Evolutionary conservation across 1,284 basidiomycete species (phyloP).

Genomic region (Schizophyllum amplum): DNA sequence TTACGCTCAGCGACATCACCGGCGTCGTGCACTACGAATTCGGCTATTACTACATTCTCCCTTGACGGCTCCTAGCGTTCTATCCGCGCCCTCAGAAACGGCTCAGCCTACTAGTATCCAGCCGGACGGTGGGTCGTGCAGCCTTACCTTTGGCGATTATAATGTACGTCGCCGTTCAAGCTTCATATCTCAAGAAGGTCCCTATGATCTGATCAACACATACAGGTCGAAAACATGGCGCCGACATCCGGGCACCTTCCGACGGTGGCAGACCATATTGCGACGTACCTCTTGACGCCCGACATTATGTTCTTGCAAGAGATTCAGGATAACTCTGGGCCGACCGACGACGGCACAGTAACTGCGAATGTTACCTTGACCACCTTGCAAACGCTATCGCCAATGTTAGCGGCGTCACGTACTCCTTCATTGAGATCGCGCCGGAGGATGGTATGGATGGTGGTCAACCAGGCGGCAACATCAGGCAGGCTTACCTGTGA

Average conservation of each 20-base stretch:
- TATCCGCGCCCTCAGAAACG: constrained; percentile 27
- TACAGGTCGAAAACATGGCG: constrained; percentile 50
- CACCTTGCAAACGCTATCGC: constrained; percentile 44
- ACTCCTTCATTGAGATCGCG: constrained; percentile 41
- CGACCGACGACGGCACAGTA: constrained; percentile 47
- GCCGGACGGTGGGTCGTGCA: constrained; percentile 31
- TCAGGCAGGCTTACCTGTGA: constrained; percentile 50
- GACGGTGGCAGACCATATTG: constrained; percentile 48
- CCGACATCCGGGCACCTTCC: constrained; percentile 42
- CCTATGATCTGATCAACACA: not conserved
- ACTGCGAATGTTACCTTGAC: constrained; percentile 46
- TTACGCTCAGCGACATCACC: constrained; percentile 40
- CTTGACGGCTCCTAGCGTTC: constrained; percentile 41
- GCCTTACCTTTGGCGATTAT: constrained; percentile 53
- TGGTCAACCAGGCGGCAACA: constrained; percentile 60
- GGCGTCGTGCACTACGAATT: constrained; percentile 52
- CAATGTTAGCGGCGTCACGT: constrained; percentile 34
- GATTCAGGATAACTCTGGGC: constrained; percentile 56
- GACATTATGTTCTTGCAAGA: constrained; percentile 62
- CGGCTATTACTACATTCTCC: constrained; percentile 36
- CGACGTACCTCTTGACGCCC: constrained; percentile 40
- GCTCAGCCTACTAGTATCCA: constrained; percentile 33
- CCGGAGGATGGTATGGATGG: constrained; percentile 52
- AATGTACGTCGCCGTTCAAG: constrained; percentile 34
- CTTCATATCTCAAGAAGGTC: constrained; percentile 9